Conservation (phyloP, 148 eudicot genomes). For the Camellia japonica region DNA sequence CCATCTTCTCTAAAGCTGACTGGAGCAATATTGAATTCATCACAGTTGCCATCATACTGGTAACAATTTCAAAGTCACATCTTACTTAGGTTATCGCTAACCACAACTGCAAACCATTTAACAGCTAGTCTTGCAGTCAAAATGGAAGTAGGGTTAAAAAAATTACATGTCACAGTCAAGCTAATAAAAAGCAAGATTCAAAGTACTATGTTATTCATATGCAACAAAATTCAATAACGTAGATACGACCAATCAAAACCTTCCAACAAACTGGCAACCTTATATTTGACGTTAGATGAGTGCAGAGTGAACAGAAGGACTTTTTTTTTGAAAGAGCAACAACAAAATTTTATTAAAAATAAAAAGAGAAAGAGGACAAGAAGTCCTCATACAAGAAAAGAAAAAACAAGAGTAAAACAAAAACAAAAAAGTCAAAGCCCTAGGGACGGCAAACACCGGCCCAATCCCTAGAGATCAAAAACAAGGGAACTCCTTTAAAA, state of each 20-base stretch:
- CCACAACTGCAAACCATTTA: constrained; percentile 3
- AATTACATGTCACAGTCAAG: not conserved
- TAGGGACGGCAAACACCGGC: no score
- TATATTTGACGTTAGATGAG: not conserved
- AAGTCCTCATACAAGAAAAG: no score
- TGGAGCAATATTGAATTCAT: constrained; percentile 90
- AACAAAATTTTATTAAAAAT: no score
- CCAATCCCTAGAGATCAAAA: no score
- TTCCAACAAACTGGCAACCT: not conserved
- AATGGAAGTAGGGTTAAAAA: not conserved
- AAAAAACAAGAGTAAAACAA: no score
- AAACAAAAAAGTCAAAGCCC: no score
- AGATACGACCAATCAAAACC: not conserved
- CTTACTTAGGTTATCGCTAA: constrained; percentile 10
- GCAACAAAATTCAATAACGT: not conserved
- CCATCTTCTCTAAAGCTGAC: constrained; percentile 86
- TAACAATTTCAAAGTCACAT: constrained; percentile 15
- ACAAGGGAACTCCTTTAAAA: no score
- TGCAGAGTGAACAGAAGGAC: not conserved
- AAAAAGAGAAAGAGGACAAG: no score
- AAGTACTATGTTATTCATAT: not conserved
- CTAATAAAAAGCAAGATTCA: not conserved
- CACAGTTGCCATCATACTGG: constrained; percentile 96
- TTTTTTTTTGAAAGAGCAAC: no score
- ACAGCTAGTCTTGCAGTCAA: not conserved